Evolutionary conservation across 2,329 filamentous ascomycete species (phyloP).

Genomic region (Curvularia lunata): DNA sequence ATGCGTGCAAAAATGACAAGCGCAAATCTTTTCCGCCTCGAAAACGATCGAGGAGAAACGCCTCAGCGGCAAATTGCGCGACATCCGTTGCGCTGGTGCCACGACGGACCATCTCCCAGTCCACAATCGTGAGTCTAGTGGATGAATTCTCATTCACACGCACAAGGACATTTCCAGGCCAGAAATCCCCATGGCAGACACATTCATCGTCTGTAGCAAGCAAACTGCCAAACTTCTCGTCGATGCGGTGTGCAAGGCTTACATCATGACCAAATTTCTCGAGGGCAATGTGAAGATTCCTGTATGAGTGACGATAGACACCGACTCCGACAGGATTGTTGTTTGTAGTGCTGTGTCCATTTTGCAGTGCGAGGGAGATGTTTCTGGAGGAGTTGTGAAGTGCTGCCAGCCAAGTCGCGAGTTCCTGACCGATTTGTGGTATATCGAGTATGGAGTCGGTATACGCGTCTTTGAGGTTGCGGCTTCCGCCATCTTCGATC

Average conservation of each 20-base stretch:
- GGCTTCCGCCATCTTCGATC: conserved; percentile 40
- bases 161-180: conserved; percentile 49
- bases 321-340: conserved; percentile 40
- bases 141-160: background rate
- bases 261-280: conserved; percentile 30
- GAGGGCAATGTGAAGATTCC: conserved; percentile 32
- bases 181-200: conserved; percentile 50
- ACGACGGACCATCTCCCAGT: conserved; percentile 47
- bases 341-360: background rate
- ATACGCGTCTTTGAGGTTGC: conserved; percentile 45
- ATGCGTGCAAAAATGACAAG: conserved; percentile 37
- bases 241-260: conserved; percentile 31
- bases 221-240: conserved; percentile 37
- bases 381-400: conserved; percentile 30
- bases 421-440: conserved; percentile 25
- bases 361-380: conserved; percentile 19
- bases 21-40: conserved; percentile 38
- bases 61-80: conserved; percentile 48
- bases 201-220: conserved; percentile 41
- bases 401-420: conserved; percentile 44
- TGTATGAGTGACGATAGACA: conserved; percentile 43
- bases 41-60: conserved; percentile 47
- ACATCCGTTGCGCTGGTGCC: conserved; percentile 48
- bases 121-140: conserved; percentile 39
- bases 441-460: conserved; percentile 27